A percentile compares a stretch with the other conserved stretches of the same genome.
These are phyloP conservation scores for Penicillium sp. DNA, from an alignment of 2,329 filamentous ascomycete species.

Conservation along the genomic window DNA sequence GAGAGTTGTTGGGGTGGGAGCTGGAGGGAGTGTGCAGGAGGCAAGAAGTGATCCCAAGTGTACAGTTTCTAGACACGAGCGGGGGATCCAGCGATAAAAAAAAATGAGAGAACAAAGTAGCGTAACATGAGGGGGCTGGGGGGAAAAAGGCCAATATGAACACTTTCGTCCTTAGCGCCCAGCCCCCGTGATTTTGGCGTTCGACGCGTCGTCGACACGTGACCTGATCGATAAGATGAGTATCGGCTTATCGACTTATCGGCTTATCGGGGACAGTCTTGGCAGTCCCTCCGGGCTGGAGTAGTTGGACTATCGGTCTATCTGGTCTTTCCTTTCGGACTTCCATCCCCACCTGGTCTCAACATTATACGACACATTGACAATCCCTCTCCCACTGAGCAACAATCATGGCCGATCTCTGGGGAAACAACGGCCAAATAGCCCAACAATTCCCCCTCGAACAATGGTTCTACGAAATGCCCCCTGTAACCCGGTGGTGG, in stretches of 20 bases:
- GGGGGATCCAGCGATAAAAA: background rate
- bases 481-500: slow-evolving; percentile 94
- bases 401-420: slow-evolving; percentile 50
- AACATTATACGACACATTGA: too few relatives aligned
- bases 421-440: slow-evolving; percentile 54
- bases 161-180: slow-evolving; percentile 23
- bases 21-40: background rate
- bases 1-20: background rate
- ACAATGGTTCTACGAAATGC: slow-evolving; percentile 99
- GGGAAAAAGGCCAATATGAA: slow-evolving; percentile 15
- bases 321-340: slow-evolving; percentile 13
- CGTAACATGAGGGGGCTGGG: slow-evolving; percentile 21
- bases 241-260: slow-evolving; percentile 6
- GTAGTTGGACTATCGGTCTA: slow-evolving; percentile 8
- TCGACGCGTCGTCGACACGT: slow-evolving; percentile 31
- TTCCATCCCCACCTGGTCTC: background rate
- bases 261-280: background rate
- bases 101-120: background rate
- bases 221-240: slow-evolving; percentile 13
- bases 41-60: background rate
- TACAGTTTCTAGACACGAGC: background rate
- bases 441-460: slow-evolving; percentile 78
- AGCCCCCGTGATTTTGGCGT: slow-evolving; percentile 25
- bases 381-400: too few relatives aligned
- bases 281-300: too few relatives aligned